Evolutionary conservation across 1,284 basidiomycete species (phyloP), one percentile per base, ranked within the genome.

Genomic region (Schizophyllum amplum): DNA sequence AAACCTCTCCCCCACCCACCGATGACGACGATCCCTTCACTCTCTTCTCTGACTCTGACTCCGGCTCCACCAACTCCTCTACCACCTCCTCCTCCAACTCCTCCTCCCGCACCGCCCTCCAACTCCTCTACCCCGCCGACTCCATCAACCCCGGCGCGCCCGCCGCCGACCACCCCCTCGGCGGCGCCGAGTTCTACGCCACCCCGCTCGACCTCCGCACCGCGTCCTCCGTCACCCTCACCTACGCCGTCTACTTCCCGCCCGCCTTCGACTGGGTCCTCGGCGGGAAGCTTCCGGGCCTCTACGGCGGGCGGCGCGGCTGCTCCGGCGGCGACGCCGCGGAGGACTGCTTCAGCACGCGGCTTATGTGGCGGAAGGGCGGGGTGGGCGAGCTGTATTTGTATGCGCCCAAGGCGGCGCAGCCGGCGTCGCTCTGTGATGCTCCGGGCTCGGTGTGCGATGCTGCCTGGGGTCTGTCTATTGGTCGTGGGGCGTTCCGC

Each of bases 401-500:
- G 86, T 90, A 90, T 60, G 87, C 84, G 7, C 79, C 82, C 0
- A 82, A 80, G 61, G 71, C 76, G 26, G 75, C 77, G 61, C 86
- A 87, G 65, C 80, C 83, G 2, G 55, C 66, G 0, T 71, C 74
- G 0, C 72, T 90, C 1, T 91, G 89, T 66, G 63, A 68, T 0
- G 77, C 81, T 33, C 75, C 79, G 0, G 67, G 69, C 46, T 86
- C 86, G 0, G 76, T 81, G 15, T 91, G 89, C 67, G 78, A 86
- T 59, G 65, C 76, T 0, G 69, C 68, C 1, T 90, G 89, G 62
- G 88, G 89, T 1, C 72, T 89, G 49, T 86, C 85, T 1, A 73
- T 94, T 59, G 87, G 84, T 5, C 80, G 92, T 11, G 90, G 90
- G 0, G 75, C 86, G 0, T 94, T 90, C 76, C 67, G 63, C 2